Base-by-base conservation (phyloP, 2,329 filamentous ascomycete genomes). In the Pseudocercospora fijiensis region DNA sequence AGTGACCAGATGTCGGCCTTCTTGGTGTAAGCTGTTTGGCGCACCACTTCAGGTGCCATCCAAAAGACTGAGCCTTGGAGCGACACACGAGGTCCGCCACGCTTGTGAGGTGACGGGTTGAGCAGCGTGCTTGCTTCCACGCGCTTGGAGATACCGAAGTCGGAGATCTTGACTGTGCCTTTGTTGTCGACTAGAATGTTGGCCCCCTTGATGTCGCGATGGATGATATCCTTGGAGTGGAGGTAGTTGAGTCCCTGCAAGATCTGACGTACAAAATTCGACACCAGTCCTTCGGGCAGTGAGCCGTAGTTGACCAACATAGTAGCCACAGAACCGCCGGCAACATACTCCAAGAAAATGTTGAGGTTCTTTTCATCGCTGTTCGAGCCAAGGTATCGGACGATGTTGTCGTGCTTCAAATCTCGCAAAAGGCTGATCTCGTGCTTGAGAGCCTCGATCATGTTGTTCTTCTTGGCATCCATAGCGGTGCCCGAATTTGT, bases 111-210 rank as follows among this genome's bases (percentile, higher is more conserved):
- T 73, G 75, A 61, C 73, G 79, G 49, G 74, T 70, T 68, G 53
- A 96, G 86, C 51, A 97, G 86, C 65, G 93, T 95, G 62, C 91
- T 89, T 13, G 92, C 92, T 78, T 98, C 94, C 45, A 98, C 90
- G 77, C 96, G 96, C 83, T 99, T 99, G 65, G 91, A 96, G 76
- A 99, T 98, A 75, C 95, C 95, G 72, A 99, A 99, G 82, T 99
- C 95, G 8, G 94, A 98, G 69, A 99, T 99, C 81, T 99, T 99
- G 80, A 99, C 96, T 7, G 91, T 94, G 63, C 95, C 95, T 79
- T 98, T 97, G 83, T 98, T 98, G 81, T 99, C 95, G 62, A 99
- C 95, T 4, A 99, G 87, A 70, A 99, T 96, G 76, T 99, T 99
- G 77, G 95, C 95, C 55, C 95, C 95, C 82, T 99, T 99, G 85